Evolutionary conservation across 768 basidiomycete genomes (phyloP).

Genomic region (Mycena metata): DNA sequence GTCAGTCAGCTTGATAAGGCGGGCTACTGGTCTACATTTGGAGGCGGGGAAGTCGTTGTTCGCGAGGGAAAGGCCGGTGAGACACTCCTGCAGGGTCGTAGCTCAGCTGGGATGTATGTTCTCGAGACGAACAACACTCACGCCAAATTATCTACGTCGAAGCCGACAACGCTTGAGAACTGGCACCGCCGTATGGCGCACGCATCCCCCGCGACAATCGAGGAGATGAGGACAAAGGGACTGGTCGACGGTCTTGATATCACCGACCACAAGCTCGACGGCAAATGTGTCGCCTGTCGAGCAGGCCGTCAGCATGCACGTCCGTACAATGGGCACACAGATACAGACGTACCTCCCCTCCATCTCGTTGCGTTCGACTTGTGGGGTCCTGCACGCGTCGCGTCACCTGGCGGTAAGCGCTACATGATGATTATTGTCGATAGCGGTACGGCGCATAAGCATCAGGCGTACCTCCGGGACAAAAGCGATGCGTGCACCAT

Average conservation of each 20-base stretch:
- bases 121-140: conserved; percentile 1
- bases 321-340: conserved; percentile 13
- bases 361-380: conserved; percentile 43
- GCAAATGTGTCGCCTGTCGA: conserved; percentile 7
- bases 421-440: conserved; percentile 46
- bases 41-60: background rate
- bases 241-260: conserved; percentile 42
- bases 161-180: background rate
- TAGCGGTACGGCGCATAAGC: conserved; percentile 22
- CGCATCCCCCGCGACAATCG: background rate
- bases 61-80: background rate
- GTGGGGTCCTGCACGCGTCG: conserved; percentile 40
- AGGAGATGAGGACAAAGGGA: background rate
- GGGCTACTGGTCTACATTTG: conserved; percentile 6
- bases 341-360: conserved; percentile 36
- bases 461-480: background rate
- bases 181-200: conserved; percentile 13
- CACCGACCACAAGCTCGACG: conserved; percentile 24
- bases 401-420: conserved; percentile 30
- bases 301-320: conserved; percentile 14
- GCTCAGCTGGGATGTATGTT: conserved; percentile 15
- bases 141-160: conserved; percentile 1
- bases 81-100: conserved; percentile 5
- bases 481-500: conserved; percentile 16
- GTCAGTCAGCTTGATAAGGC: conserved; percentile 30